Evolutionary conservation across 768 basidiomycete species (phyloP), one percentile per base, ranked within the genome.

Genomic region (Botryobasidium botryosum): DNA sequence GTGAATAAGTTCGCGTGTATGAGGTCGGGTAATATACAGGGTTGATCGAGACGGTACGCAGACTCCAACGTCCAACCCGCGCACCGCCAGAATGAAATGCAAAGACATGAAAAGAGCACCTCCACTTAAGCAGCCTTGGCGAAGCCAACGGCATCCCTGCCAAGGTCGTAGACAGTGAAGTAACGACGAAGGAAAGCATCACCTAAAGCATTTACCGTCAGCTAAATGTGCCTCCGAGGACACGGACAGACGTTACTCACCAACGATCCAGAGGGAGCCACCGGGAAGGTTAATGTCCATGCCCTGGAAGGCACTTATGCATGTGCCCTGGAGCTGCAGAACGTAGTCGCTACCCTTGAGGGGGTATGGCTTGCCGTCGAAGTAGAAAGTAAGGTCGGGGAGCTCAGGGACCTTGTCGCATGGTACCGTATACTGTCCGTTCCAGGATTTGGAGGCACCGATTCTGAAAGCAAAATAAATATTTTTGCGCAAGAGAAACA

Each of bases 401-500:
- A 99, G 74, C 23, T 56, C 59, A n/a, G 84, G 68, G 50, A 97
- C 79, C 57, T 74, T 87, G 49, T 74, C 64, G 60, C 94, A 97
- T 52, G 90, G 85, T 50, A 99, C 68, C 21, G 75, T 75, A 58
- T 92, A 94, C 62, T 96, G 92, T 32, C 92, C 94, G 57, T 83
- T 94, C 91, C 91, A 97, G 2, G 79, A 75, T 57, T 79, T 86
- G 65, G 73, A 82, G 12, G 92, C 92, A 48, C 94, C 94, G 43
- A 99, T 94, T 52, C 68, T 67, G 40, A 26, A 38, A 24, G 17
- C 3, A n/a, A 28, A 13, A 31, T 27, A 6, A 35, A 42, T 27
- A 39, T 24, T 35, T 33, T 25, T 3, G 29, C 15, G 35, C 26
- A 37, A 17, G 40, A 20, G 33, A 7, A 42, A 31, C 15, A 26